Conservation (phyloP, 2,329 filamentous ascomycete genomes). For the Xylariomycetidae sp. region DNA sequence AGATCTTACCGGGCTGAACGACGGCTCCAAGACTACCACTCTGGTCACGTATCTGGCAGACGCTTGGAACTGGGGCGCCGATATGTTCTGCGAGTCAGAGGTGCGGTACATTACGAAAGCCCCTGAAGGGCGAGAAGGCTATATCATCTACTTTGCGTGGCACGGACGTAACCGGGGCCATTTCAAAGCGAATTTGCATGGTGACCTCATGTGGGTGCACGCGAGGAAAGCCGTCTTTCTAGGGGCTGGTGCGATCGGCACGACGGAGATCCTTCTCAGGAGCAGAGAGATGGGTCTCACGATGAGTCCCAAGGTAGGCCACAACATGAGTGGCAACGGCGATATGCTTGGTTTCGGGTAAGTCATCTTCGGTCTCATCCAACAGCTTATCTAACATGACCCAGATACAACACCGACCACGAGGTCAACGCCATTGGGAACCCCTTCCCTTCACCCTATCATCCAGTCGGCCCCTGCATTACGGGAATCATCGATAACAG, state of each 20-base stretch:
- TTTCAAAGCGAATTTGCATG: conserved; percentile 50
- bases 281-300: conserved; percentile 54
- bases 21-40: conserved; percentile 63
- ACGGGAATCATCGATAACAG: conserved; percentile 59
- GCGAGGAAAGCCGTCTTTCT: conserved; percentile 62
- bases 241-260: conserved; percentile 60
- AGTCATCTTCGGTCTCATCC: conserved; percentile 12
- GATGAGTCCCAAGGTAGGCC: conserved; percentile 53
- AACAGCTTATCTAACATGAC: conserved; percentile 11
- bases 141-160: conserved; percentile 62
- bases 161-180: conserved; percentile 53
- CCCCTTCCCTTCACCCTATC: conserved; percentile 41
- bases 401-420: conserved; percentile 54
- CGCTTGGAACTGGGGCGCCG: conserved; percentile 68
- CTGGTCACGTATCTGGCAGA: conserved; percentile 64
- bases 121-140: conserved; percentile 46
- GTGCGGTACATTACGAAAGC: conserved; percentile 58
- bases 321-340: conserved; percentile 61
- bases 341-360: conserved; percentile 61
- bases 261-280: conserved; percentile 60
- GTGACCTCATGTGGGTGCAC: conserved; percentile 63
- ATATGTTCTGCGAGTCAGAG: conserved; percentile 67
- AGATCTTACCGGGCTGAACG: conserved; percentile 61
- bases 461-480: conserved; percentile 58
- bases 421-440: conserved; percentile 53